These are phyloP conservation scores for Solanum appendiculatum DNA, from an alignment of 257 asterid species.

Conservation along the genomic window DNA sequence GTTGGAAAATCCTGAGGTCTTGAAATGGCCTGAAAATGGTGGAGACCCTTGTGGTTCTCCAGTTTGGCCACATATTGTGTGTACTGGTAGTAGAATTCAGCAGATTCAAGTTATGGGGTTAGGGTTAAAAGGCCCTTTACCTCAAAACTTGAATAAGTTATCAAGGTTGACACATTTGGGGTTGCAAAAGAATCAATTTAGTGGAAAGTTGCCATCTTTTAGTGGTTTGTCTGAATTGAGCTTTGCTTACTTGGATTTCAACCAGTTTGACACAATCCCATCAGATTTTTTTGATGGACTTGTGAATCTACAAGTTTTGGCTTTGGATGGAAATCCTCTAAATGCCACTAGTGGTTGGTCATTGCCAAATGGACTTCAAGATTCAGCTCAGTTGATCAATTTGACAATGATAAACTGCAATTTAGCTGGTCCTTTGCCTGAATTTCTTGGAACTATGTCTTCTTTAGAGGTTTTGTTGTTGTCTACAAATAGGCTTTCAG, in stretches of 20 bases:
- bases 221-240: slow-evolving; percentile 55
- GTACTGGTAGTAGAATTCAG: slow-evolving; percentile 41
- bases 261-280: slow-evolving; percentile 61
- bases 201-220: slow-evolving; percentile 67
- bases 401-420: slow-evolving; percentile 49
- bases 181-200: slow-evolving; percentile 55
- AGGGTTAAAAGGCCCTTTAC: slow-evolving; percentile 73
- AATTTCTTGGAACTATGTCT: slow-evolving; percentile 57
- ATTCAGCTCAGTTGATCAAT: slow-evolving; percentile 59
- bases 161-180: slow-evolving; percentile 56
- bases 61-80: slow-evolving; percentile 59
- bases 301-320: slow-evolving; percentile 62
- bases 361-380: slow-evolving; percentile 47
- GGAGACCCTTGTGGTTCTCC: slow-evolving; percentile 87
- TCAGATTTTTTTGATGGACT: slow-evolving; percentile 76
- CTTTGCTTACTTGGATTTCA: slow-evolving; percentile 70
- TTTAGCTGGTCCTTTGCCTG: slow-evolving; percentile 70
- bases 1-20: slow-evolving; percentile 56
- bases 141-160: slow-evolving; percentile 49
- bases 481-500: slow-evolving; percentile 45
- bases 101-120: slow-evolving; percentile 81
- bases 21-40: slow-evolving; percentile 61
- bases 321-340: slow-evolving; percentile 60
- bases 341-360: slow-evolving; percentile 71
- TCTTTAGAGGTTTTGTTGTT: slow-evolving; percentile 58